Evolutionary conservation across 2,329 filamentous ascomycete genomes (phyloP), one percentile per base, ranked within the genome.

Genomic region (Talaromyces sp.): DNA sequence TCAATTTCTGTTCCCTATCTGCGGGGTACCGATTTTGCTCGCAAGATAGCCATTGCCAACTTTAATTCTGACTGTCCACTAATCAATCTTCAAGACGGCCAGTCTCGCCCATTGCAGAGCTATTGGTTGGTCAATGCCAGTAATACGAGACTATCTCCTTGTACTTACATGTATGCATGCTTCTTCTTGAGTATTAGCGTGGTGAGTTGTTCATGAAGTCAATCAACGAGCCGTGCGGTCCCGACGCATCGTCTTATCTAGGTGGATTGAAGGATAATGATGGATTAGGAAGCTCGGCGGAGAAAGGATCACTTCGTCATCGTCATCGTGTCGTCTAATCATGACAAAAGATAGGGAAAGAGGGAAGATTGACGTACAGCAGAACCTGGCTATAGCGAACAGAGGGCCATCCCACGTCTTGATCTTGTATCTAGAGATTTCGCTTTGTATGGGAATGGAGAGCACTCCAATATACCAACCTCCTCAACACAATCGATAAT

Each of bases 231-330:
- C 27, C 58, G 34, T 38, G 43, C n/a, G 47, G 36, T 61, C 31
- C 59, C 34, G 59, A 40, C 25, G 31, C 47, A 27, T 45, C 25
- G 22, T 45, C 56, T 59, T 59, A 59, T 59, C 56, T 59, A n/a
- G 34, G 36, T n/a, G 15, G 22, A 58, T 58, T 58, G 56, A 43
- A 58, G 19, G 19, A 5, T 11, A 5, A 43, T 59, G 38, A 43
- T 29, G 22, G 22, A 59, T 59, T 31, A 45, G 56, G 56, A 40
- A 59, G 56, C 36, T 45, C 56, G 22, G 56, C 36, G 13, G 56
- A 59, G 56, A 45, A 45, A n/a, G 17, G 8, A 54, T 31, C 19
- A 22, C 15, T 22, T 22, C 31, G n/a, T 58, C 54, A 40, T 40
- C 22, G 22, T 25, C 36, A 58, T 15, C 5, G 5, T 58, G 53